Percentiles rank a stretch among this genome's conserved stretches.
Evolutionary conservation across 2,329 filamentous ascomycete genomes (phyloP).

Genomic region (Ascocoryne sarcoides): DNA sequence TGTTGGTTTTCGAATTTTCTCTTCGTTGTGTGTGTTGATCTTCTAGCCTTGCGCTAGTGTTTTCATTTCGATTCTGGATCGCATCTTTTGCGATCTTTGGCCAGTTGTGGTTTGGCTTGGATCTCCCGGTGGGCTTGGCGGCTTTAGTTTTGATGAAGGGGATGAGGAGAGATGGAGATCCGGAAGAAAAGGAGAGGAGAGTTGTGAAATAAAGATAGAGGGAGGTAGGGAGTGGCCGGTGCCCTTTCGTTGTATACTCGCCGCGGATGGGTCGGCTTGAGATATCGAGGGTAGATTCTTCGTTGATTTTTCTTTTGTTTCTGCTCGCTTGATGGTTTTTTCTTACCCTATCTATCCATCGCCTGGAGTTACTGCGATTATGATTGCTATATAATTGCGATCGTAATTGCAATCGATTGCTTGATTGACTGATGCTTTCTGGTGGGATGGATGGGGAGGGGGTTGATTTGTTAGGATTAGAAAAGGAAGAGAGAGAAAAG

Average conservation of each 20-base stretch:
- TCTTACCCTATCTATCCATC: no score
- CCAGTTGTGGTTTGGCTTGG: no score
- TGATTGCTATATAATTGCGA: no score
- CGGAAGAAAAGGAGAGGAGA: slow-evolving; percentile 1
- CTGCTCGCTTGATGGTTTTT: no score
- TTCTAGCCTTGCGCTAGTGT: slow-evolving; percentile 8
- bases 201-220: neutral
- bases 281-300: slow-evolving; percentile 5
- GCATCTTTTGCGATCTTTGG: neutral
- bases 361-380: no score
- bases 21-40: slow-evolving; percentile 8
- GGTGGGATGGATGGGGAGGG: no score
- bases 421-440: no score
- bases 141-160: neutral
- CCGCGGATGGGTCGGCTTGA: slow-evolving; percentile 7
- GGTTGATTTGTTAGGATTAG: no score
- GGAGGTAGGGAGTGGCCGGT: neutral
- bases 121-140: slow-evolving; percentile 12
- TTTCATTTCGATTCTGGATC: slow-evolving; percentile 9
- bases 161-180: neutral
- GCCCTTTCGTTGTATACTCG: slow-evolving; percentile 9
- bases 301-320: neutral
- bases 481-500: no score
- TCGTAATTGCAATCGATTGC: no score
- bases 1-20: neutral